phyloP scores from a whole-genome alignment of 352 stramenopile genomes.

The Detonula confervacea region DNA sequence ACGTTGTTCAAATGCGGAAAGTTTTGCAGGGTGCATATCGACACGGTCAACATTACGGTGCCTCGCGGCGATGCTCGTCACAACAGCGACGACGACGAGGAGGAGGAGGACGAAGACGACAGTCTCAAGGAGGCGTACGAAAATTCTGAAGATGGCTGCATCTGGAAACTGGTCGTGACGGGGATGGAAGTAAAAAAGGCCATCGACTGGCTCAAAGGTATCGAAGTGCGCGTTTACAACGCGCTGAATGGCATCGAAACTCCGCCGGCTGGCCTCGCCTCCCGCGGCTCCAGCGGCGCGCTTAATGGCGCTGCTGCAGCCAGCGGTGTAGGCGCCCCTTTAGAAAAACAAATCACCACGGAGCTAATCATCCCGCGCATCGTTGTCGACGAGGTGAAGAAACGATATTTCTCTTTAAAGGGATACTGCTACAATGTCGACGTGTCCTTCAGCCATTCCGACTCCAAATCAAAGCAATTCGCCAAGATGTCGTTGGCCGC shows the following conservation, averaged over 20 bases:
- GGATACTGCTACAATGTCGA: slow-evolving; percentile 71
- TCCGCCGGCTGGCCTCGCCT: neutral
- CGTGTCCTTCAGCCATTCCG: slow-evolving; percentile 72
- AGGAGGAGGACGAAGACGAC: slow-evolving; percentile 20
- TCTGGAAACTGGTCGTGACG: slow-evolving; percentile 81
- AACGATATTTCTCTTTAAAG: slow-evolving; percentile 63
- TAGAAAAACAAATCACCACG: slow-evolving; percentile 13
- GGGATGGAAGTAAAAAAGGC: slow-evolving; percentile 70
- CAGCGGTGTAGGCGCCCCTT: neutral
- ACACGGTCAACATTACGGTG: slow-evolving; percentile 42
- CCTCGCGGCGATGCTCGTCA: slow-evolving; percentile 19
- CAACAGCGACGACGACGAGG: slow-evolving; percentile 2
- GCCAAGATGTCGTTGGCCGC: slow-evolving; percentile 69
- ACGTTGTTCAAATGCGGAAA: slow-evolving; percentile 71
- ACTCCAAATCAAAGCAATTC: slow-evolving; percentile 84
- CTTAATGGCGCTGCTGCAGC: neutral
- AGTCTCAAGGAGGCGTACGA: slow-evolving; percentile 58
- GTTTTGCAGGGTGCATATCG: slow-evolving; percentile 64
- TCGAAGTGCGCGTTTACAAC: slow-evolving; percentile 39
- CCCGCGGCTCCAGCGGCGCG: neutral
- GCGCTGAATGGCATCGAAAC: slow-evolving; percentile 17
- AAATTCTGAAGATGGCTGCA: slow-evolving; percentile 63
- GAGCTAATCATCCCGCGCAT: slow-evolving; percentile 79
- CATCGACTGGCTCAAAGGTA: slow-evolving; percentile 67
- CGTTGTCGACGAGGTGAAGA: slow-evolving; percentile 75